phyloP scores from a whole-genome alignment of 441 rosid genomes.

The Viola pubescens region DNA sequence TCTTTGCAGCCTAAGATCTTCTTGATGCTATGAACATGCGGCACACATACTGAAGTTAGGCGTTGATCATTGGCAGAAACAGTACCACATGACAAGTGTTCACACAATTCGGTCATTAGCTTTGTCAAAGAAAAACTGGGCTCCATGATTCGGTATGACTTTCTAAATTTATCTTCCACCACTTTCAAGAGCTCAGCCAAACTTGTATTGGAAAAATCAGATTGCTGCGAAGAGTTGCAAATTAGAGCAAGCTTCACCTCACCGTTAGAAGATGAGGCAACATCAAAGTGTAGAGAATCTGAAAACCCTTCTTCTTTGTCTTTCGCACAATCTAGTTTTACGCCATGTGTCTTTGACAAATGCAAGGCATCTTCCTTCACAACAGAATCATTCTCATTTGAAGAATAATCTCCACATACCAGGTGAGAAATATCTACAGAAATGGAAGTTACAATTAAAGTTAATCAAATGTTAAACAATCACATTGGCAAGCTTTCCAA shows the following conservation, averaged over 20 bases:
- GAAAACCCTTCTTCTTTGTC: neutral
- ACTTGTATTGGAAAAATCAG: constrained; percentile 1
- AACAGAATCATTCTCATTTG: neutral
- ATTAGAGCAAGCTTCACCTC: constrained; percentile 10
- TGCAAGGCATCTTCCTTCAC: neutral
- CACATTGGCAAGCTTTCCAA: no score
- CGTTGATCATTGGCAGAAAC: neutral
- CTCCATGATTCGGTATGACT: neutral
- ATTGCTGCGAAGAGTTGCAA: neutral
- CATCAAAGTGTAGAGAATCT: neutral
- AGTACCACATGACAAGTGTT: neutral
- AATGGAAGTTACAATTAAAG: no score
- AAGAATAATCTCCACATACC: neutral
- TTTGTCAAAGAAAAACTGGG: constrained; percentile 4
- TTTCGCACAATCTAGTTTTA: neutral
- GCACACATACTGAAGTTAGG: neutral
- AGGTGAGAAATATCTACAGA: no score
- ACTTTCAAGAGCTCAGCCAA: constrained; percentile 2
- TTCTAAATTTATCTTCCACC: constrained; percentile 5
- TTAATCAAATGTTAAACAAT: no score
- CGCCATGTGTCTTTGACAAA: neutral
- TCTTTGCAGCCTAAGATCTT: neutral
- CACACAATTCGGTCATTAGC: constrained; percentile 9
- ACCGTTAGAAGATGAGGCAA: constrained; percentile 3
- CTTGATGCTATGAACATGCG: neutral